Percentiles rank a stretch among this genome's conserved stretches.
Evolutionary conservation across 2,329 filamentous ascomycete species (phyloP).

Genomic region (Fusarium tuaranense): DNA sequence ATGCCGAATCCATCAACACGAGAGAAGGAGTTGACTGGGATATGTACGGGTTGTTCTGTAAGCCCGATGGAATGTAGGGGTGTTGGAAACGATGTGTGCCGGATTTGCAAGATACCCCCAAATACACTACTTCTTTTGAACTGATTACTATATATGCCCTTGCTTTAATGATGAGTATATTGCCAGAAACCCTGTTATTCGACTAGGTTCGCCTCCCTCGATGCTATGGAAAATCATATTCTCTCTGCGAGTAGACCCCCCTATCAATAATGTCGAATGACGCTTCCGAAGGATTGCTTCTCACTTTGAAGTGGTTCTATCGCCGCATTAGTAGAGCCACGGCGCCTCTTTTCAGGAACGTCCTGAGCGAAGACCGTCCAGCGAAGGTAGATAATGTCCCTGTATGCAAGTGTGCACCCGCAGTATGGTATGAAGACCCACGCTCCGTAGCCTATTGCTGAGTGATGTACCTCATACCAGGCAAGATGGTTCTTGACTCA

Average conservation of each 20-base stretch:
- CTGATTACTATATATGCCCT: background rate
- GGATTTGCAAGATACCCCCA: constrained; percentile 39
- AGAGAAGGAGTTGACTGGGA: background rate
- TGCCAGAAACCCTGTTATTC: background rate
- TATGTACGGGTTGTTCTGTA: background rate
- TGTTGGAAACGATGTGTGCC: constrained; percentile 8
- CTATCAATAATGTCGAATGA: background rate
- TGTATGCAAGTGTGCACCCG: background rate
- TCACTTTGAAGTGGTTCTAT: background rate
- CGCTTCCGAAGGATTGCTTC: background rate
- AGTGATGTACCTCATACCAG: background rate
- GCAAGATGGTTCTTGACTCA: background rate
- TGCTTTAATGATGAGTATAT: background rate
- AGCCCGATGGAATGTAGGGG: background rate
- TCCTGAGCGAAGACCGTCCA: background rate
- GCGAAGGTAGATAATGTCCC: background rate
- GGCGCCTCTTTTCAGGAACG: background rate
- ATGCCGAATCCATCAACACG: background rate
- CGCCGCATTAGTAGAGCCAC: background rate
- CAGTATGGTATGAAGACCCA: background rate
- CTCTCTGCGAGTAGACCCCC: background rate
- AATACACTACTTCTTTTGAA: background rate
- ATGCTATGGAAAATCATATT: background rate
- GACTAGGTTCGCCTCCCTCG: no score
- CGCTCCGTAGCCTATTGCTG: background rate